Evolutionary conservation across 495 filamentous ascomycete genomes (phyloP), one percentile per base, ranked within the genome.

Genomic region (Aspergillus homomorphus): DNA sequence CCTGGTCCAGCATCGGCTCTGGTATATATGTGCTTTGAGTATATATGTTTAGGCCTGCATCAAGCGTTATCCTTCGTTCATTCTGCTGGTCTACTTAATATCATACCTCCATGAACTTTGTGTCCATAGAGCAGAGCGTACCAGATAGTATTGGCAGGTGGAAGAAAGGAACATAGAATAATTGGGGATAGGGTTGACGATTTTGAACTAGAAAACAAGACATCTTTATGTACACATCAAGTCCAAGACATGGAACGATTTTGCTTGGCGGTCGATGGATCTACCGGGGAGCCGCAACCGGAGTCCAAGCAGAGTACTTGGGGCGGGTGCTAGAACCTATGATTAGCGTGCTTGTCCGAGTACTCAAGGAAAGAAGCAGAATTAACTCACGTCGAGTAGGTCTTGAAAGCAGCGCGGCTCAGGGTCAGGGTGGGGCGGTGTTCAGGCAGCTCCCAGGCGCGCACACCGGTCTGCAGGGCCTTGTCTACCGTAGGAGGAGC

Each of bases 311-410:
- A 53, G 65, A 64, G 60, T 66, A 69, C 71, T 78, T 79, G 48
- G 77, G 73, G 51, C 67, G 67, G 59, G 67, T 69, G 48, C 77
- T 79, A 41, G 43, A 54, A 16, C 9, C 8, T 7, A 2, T 12
- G 3, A 45, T 46, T 44, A 57, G 33, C 42, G 18, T 19, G 18
- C 55, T 53, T 48, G 52, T 26, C 9, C 16, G 5, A n/a, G 8
- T 38, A 21, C 12, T 4, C 16, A 2, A 24, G 12, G 4, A 14
- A 43, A 20, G 41, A 38, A 49, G 20, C n/a, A 9, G 50, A 16
- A 21, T 53, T 7, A 41, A 85, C 89, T 67, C 70, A 96, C 93
- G 94, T 98, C 73, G 82, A 95, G 71, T 97, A 99, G 16, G 95
- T 83, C 79, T 89, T 93, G 79, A 84, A 99, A 12, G 91, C 92